A percentile compares a stretch with the other conserved stretches of the same genome.
Conservation (phyloP, 1,284 basidiomycete genomes). For the Tilletia indica region DNA sequence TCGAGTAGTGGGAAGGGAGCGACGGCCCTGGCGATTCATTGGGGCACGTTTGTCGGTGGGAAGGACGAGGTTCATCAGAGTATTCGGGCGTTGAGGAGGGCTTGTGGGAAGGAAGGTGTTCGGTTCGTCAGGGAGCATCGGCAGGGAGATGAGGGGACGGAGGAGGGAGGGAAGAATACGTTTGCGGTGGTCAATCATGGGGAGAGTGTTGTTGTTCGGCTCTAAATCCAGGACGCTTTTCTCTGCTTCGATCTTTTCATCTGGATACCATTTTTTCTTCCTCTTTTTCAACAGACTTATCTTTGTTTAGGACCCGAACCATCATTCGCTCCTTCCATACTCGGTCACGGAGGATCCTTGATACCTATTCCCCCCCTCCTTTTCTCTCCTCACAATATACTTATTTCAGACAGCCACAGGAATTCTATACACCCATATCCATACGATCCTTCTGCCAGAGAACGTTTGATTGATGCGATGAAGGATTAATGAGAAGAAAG, state of each 20-base stretch:
- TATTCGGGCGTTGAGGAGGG: slow-evolving; percentile 4
- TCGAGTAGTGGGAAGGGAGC: slow-evolving; percentile 1
- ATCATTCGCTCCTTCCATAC: background rate
- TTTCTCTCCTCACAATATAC: background rate
- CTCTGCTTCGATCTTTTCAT: background rate
- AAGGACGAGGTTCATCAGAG: slow-evolving; percentile 23
- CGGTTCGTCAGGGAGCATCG: slow-evolving; percentile 17
- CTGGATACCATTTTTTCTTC: background rate
- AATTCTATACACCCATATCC: too few relatives aligned
- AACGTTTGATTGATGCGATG: too few relatives aligned
- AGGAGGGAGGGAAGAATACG: background rate
- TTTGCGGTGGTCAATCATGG: slow-evolving; percentile 29
- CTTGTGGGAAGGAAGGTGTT: slow-evolving; percentile 12
- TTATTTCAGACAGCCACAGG: too few relatives aligned
- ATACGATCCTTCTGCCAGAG: too few relatives aligned
- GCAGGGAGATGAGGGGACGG: slow-evolving; percentile 11
- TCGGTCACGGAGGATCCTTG: background rate
- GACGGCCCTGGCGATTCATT: slow-evolving; percentile 36
- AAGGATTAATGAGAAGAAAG: too few relatives aligned
- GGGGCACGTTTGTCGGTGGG: slow-evolving; percentile 37
- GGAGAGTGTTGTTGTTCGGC: slow-evolving; percentile 16
- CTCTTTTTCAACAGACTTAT: background rate
- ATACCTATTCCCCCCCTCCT: background rate
- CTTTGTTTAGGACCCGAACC: too few relatives aligned
- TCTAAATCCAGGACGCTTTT: background rate